A percentile compares a stretch with the other conserved stretches of the same genome.
Conservation (phyloP, 106 monocot genomes). For the Iris macrosiphon region DNA sequence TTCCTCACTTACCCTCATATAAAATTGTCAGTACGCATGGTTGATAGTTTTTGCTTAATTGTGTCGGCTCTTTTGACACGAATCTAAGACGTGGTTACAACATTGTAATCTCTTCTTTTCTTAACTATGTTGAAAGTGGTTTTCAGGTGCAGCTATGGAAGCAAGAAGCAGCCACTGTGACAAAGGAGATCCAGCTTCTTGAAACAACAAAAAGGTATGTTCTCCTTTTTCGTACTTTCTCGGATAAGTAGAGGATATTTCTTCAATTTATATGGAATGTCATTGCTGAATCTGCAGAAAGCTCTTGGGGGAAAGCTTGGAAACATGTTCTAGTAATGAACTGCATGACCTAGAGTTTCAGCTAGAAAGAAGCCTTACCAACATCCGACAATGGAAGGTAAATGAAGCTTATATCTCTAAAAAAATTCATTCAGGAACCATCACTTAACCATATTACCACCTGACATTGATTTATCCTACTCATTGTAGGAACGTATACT, state of each 20-base stretch:
- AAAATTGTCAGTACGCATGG: too few species aligned
- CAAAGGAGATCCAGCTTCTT: slow-evolving; percentile 26
- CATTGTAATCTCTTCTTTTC: too few species aligned
- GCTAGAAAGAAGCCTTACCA: slow-evolving; percentile 37
- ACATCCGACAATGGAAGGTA: slow-evolving; percentile 44
- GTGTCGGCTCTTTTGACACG: too few species aligned
- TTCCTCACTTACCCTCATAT: too few species aligned
- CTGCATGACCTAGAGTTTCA: slow-evolving; percentile 35
- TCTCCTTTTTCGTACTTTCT: too few species aligned
- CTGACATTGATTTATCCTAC: not conserved
- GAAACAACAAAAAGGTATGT: slow-evolving; percentile 27
- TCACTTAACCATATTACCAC: not conserved
- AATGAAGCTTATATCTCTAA: not conserved
- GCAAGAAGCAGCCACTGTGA: slow-evolving; percentile 11
- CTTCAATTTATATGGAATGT: too few species aligned
- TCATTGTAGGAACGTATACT: slow-evolving; percentile 5
- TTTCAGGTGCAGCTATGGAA: slow-evolving; percentile 26
- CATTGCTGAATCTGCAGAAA: slow-evolving; percentile 18
- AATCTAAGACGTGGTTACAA: too few species aligned
- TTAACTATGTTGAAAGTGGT: too few species aligned
- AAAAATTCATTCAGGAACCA: not conserved
- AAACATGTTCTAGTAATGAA: slow-evolving; percentile 30
- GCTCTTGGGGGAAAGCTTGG: slow-evolving; percentile 43
- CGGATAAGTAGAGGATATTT: too few species aligned
- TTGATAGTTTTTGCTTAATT: too few species aligned